Evolutionary conservation across 2,329 filamentous ascomycete species (phyloP).

Genomic region (Cladorrhinum sp.): DNA sequence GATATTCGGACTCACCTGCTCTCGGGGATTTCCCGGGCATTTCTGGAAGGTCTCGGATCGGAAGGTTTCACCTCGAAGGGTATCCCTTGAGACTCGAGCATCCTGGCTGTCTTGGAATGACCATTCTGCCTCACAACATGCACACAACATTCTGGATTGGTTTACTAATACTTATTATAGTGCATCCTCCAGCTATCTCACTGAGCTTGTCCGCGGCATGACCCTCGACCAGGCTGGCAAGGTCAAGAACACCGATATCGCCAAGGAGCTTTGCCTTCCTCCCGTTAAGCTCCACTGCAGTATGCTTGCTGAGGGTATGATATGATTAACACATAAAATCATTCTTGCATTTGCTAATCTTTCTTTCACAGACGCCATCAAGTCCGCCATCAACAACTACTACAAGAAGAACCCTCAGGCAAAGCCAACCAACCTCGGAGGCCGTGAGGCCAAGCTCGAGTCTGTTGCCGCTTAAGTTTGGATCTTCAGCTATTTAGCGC

Average conservation of each 20-base stretch:
- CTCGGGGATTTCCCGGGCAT: not conserved
- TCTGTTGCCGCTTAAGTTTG: slow-evolving; percentile 20
- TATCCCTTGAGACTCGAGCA: not conserved
- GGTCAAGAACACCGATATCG: slow-evolving; percentile 97
- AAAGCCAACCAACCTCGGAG: slow-evolving; percentile 70
- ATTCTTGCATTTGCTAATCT: not conserved
- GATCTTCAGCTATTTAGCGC: not conserved
- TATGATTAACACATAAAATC: too few species aligned
- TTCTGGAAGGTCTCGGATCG: not conserved
- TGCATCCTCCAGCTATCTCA: slow-evolving; percentile 89
- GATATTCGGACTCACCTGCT: too few species aligned
- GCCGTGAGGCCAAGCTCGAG: slow-evolving; percentile 63
- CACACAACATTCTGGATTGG: not conserved
- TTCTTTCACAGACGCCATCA: slow-evolving; percentile 66
- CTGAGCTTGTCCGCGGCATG: slow-evolving; percentile 93
- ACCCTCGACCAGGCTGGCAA: slow-evolving; percentile 88
- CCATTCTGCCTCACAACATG: not conserved
- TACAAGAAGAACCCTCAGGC: slow-evolving; percentile 85
- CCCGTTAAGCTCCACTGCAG: slow-evolving; percentile 84
- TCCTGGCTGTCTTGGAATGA: not conserved
- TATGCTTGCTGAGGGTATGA: slow-evolving; percentile 71
- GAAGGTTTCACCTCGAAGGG: not conserved
- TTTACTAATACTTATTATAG: slow-evolving; percentile 14
- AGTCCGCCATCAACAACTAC: slow-evolving; percentile 86
- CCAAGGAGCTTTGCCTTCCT: slow-evolving; percentile 83